Conservation (phyloP, 352 stramenopile genomes). For the Phytophthora sojae region DNA sequence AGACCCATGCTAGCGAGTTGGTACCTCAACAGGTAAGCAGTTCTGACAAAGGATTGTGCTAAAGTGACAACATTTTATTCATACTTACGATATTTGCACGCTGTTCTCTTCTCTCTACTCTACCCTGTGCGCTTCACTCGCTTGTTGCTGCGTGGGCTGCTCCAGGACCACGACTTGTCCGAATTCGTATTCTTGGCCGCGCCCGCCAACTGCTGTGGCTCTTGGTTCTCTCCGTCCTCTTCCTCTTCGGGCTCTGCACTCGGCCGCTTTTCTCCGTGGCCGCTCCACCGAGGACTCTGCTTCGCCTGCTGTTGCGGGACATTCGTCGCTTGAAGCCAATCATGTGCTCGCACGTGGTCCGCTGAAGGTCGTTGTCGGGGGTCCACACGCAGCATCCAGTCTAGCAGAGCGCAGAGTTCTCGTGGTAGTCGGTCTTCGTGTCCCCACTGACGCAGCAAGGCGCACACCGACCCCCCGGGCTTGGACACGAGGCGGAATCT, state of each 20-base stretch:
- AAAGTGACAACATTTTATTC: neutral
- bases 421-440: conserved; percentile 40
- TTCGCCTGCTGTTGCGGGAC: neutral
- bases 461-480: conserved; percentile 38
- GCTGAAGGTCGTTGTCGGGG: conserved; percentile 41
- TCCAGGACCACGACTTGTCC: conserved; percentile 16
- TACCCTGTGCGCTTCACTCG: conserved; percentile 29
- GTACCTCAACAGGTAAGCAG: too few relatives aligned
- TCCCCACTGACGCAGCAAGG: conserved; percentile 49
- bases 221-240: conserved; percentile 23
- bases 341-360: conserved; percentile 44
- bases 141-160: conserved; percentile 30
- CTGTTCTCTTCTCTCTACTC: neutral
- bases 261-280: conserved; percentile 22
- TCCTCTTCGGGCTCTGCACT: conserved; percentile 23
- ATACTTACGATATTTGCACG: conserved; percentile 1
- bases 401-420: conserved; percentile 48
- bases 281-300: conserved; percentile 18
- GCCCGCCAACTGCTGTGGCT: conserved; percentile 43
- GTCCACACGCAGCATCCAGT: conserved; percentile 48
- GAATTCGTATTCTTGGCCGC: neutral
- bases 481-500: conserved; percentile 60
- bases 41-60: neutral
- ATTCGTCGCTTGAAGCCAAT: conserved; percentile 44
- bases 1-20: neutral